phyloP scores from a whole-genome alignment of 2,329 filamentous ascomycete genomes.

The Cytospora piceicola region DNA sequence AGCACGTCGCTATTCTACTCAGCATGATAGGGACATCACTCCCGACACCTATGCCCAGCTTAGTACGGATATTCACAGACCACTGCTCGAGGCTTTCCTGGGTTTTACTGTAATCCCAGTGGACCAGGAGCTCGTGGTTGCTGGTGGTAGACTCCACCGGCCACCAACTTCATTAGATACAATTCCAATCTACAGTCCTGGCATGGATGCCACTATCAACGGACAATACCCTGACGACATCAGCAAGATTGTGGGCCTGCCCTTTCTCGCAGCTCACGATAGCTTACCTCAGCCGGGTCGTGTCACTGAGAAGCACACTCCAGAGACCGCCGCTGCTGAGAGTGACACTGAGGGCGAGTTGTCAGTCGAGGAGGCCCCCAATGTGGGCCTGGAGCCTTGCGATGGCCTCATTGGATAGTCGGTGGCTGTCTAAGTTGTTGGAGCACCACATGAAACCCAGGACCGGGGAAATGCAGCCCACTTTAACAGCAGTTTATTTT shows the following conservation, averaged over 20 bases:
- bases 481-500: background rate
- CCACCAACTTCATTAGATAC: background rate
- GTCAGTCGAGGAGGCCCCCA: background rate
- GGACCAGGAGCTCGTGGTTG: constrained; percentile 3
- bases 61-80: constrained; percentile 11
- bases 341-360: background rate
- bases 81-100: constrained; percentile 20
- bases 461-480: background rate
- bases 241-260: background rate
- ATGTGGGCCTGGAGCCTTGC: background rate
- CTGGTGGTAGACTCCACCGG: background rate
- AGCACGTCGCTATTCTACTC: background rate
- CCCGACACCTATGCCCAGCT: constrained; percentile 5
- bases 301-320: background rate
- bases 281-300: background rate
- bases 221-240: background rate
- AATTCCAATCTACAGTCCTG: background rate
- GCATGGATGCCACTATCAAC: background rate
- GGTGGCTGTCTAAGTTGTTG: background rate
- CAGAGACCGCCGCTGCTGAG: background rate
- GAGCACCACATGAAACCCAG: background rate
- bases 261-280: background rate
- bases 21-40: background rate
- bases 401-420: background rate
- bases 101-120: constrained; percentile 21